Evolutionary conservation across 2,329 filamentous ascomycete species (phyloP).

Genomic region (Metarhizium guizhouense): DNA sequence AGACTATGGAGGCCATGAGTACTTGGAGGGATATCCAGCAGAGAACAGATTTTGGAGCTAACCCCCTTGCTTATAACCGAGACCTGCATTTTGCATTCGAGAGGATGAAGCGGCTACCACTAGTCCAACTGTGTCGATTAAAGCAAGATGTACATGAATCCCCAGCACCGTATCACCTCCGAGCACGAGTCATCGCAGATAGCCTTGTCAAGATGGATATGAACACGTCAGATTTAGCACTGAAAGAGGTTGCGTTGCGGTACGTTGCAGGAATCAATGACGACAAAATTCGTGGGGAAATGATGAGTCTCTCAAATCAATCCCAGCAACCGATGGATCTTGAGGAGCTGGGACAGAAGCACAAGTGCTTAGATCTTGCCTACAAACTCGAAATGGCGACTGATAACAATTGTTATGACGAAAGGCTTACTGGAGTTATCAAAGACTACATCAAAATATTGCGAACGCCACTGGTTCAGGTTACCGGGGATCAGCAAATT

Average conservation of each 20-base stretch:
- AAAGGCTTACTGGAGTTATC: conserved; percentile 26
- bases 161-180: conserved; percentile 37
- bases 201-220: conserved; percentile 29
- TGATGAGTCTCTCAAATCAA: conserved; percentile 18
- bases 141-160: conserved; percentile 46
- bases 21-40: conserved; percentile 38
- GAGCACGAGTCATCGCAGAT: conserved; percentile 24
- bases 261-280: conserved; percentile 47
- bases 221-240: conserved; percentile 5
- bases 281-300: conserved; percentile 32
- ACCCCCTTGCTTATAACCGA: conserved; percentile 42
- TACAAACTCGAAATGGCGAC: conserved; percentile 46
- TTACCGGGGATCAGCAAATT: conserved; percentile 5
- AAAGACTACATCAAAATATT: conserved; percentile 43
- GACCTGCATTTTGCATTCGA: conserved; percentile 40
- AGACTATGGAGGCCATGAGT: conserved; percentile 27
- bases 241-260: conserved; percentile 23
- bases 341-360: conserved; percentile 34
- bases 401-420: conserved; percentile 36
- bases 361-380: conserved; percentile 48
- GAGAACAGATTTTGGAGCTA: conserved; percentile 29
- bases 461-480: conserved; percentile 24
- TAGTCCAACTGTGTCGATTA: conserved; percentile 43
- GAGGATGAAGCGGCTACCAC: conserved; percentile 40
- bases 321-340: conserved; percentile 20